Base-by-base conservation (phyloP, 1,284 basidiomycete genomes). In the Cutaneotrichosporon cutaneum region DNA sequence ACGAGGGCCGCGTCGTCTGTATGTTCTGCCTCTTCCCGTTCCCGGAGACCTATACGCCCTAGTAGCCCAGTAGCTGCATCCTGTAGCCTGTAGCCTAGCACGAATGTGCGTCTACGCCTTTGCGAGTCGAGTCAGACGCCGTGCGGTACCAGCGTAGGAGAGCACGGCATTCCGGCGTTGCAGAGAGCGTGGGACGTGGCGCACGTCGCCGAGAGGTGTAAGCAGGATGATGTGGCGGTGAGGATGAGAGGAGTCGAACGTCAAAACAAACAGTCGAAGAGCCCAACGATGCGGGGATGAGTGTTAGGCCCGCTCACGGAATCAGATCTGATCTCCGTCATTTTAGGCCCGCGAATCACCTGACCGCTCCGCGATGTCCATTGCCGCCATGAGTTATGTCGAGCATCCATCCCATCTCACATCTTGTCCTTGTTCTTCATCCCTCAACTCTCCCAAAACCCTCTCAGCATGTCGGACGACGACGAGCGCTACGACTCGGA, bases 381-480 rank as follows among this genome's bases (percentile, higher is more conserved):
- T 42, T 42, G 39, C 39, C 39, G 39, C 39, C 39, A 42, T 14
- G 35, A 13, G 39, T n/a, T 18, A 42, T 21, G 39, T 42, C 18
- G 18, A 42, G 1, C 3, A 26, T 26, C 22, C 9, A 26, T 13
- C 14, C 11, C 45, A 47, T 47, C 45, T 26, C 45, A n/a, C 39
- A 21, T 42, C 39, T 42, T 42, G 39, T 3, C 39, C 18, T 32
- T 32, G 3, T 10, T 51, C 33, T 33, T n/a, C 53, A 39, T n/a
- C 53, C 30, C 26, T 44, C 54, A 22, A 9, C 26, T 16, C 26
- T 24, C 55, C n/a, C 9, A 35, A 32, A 22, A 42, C 55, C 42
- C 32, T 21, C 27, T 16, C 44, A 24, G 24, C 59, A 73, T 73
- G 72, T 72, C 72, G 24, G 70, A 73, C 61, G 63, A 69, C 59